Base-by-base conservation (phyloP, 23 red algal species). In the Chondrus crispus region DNA sequence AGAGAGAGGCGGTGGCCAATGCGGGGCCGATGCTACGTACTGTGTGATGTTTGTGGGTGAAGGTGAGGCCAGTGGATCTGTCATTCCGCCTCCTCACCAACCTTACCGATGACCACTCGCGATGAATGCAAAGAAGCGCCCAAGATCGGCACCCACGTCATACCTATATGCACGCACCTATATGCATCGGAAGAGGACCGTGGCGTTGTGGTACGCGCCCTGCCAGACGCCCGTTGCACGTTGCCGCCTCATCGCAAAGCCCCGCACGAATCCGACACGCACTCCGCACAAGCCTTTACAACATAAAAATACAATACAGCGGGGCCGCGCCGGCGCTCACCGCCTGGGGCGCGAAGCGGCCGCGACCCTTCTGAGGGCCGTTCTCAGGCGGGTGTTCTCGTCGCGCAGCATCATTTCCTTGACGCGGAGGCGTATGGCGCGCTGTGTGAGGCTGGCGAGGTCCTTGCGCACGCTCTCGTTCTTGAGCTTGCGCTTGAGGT, bases 341-440 rank as follows among this genome's bases (percentile, higher is more conserved):
- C n/a, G n/a, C n/a, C n/a, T n/a, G n/a, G n/a, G n/a, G n/a, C n/a
- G n/a, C n/a, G n/a, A n/a, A n/a, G n/a, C n/a, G n/a, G 64, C 19
- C 16, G 62, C 73, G 5, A 73, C 71, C 19, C 54, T 26, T 81
- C 87, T 64, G 55, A 90, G 47, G 6, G 69, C 72, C 50, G 69
- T 90, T 32, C 87, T 64, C 49, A 90, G 57, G 44, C 87, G 62
- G 26, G 87, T 90, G 54, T 90, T 90, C 58, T 90, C 87, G 46
- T 90, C 74, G 2, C 87, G 46, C 24, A 90, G 54, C 87, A 90
- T 90, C 87, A 90, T 90, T 79, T 90, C 87, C 35, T 72, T 80
- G 38, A 90, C 87, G 7, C 87, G 50, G 18, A 90, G 41, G 28
- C 73, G 68, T 7, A 90, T 51, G 16, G 87, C 87, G 41, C 72